Percentiles rank a stretch among this genome's conserved stretches.
Evolutionary conservation across 441 rosid genomes (phyloP).

Genomic region (Pelargonium citronellum): DNA sequence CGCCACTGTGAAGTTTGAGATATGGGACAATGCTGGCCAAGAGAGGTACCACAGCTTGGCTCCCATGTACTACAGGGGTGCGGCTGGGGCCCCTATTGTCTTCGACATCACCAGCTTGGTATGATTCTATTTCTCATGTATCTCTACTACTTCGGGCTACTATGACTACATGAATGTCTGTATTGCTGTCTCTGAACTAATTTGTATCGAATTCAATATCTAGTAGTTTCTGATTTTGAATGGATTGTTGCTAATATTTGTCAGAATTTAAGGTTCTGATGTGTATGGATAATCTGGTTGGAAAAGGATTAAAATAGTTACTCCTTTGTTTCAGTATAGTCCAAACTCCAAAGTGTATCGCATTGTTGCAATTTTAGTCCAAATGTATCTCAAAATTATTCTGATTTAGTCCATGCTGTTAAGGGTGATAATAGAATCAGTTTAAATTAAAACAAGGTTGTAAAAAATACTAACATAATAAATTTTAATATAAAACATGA

Average conservation of each 20-base stretch:
- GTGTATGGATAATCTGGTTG: not conserved
- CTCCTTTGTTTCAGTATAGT: too few relatives aligned
- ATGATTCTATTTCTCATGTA: conserved; percentile 9
- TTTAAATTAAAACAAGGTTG: too few relatives aligned
- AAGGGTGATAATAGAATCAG: too few relatives aligned
- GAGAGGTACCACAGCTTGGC: conserved; percentile 52
- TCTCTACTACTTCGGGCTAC: not conserved
- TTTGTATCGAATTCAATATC: not conserved
- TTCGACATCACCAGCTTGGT: conserved; percentile 39
- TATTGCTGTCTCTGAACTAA: not conserved
- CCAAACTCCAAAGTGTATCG: too few relatives aligned
- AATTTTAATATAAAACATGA: too few relatives aligned
- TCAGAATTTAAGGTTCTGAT: not conserved
- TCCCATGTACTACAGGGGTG: conserved; percentile 57
- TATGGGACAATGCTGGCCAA: conserved; percentile 54
- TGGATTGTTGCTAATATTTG: not conserved
- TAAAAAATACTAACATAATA: too few relatives aligned
- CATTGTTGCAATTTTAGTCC: too few relatives aligned
- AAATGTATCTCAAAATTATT: too few relatives aligned
- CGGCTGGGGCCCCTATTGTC: conserved; percentile 45
- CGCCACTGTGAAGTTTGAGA: conserved; percentile 44
- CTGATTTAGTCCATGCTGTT: too few relatives aligned
- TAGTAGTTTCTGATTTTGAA: not conserved
- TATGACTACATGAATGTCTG: not conserved
- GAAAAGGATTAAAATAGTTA: not conserved